phyloP scores from a whole-genome alignment of 2,329 filamentous ascomycete species.

The Bipolaris zeicola region DNA sequence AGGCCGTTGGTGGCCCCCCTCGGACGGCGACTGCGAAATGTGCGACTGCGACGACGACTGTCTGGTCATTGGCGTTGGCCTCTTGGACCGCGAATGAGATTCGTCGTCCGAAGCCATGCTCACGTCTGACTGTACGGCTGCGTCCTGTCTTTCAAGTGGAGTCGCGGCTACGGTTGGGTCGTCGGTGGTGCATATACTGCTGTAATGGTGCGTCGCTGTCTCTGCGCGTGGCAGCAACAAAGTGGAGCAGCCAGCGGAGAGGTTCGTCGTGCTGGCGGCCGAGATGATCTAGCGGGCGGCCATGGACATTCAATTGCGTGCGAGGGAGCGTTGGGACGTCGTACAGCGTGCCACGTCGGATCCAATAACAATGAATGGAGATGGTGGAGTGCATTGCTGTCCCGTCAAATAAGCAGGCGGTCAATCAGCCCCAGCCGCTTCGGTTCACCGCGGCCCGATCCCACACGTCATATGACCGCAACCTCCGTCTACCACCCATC shows the following conservation, averaged over 20 bases:
- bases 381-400: constrained; percentile 30
- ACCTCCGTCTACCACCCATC: constrained; percentile 2
- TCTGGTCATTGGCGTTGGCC: constrained; percentile 43
- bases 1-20: constrained; percentile 31
- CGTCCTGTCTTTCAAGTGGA: constrained; percentile 20
- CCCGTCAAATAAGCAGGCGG: constrained; percentile 34
- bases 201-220: constrained; percentile 7
- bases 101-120: constrained; percentile 47
- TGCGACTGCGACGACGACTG: constrained; percentile 48
- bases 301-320: constrained; percentile 42
- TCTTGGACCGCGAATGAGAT: constrained; percentile 44
- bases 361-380: constrained; percentile 39
- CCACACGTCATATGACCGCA: constrained; percentile 19
- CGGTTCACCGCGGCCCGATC: constrained; percentile 36
- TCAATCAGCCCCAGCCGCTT: constrained; percentile 32
- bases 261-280: constrained; percentile 22
- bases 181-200: constrained; percentile 17
- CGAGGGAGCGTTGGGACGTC: constrained; percentile 26
- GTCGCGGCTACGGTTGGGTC: constrained; percentile 14
- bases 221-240: constrained; percentile 12
- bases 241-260: constrained; percentile 15
- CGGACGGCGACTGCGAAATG: constrained; percentile 48
- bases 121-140: constrained; percentile 33
- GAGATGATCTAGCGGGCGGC: constrained; percentile 22
- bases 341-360: constrained; percentile 42